Evolutionary conservation across 1,284 basidiomycete genomes (phyloP).

Genomic region (Boletus sp.): DNA sequence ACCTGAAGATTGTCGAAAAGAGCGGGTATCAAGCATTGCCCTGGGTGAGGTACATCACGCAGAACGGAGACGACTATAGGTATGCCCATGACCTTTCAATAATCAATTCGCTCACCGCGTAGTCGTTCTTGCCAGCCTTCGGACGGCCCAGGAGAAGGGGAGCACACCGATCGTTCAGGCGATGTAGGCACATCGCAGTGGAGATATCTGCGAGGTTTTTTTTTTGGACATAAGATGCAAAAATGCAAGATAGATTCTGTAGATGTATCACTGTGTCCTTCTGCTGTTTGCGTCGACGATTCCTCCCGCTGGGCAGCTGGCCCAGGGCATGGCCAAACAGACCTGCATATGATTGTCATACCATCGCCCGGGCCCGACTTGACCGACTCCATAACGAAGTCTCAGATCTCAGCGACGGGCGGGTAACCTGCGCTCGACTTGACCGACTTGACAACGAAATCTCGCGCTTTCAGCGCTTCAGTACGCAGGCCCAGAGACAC

Average conservation of each 20-base stretch:
- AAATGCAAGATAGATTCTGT: background rate
- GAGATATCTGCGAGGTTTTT: background rate
- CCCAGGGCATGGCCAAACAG: too few relatives aligned
- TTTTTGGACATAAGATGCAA: conserved; percentile 6
- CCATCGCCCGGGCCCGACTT: too few relatives aligned
- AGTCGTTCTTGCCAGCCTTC: conserved; percentile 43
- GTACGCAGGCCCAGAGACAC: too few relatives aligned
- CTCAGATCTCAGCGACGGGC: too few relatives aligned
- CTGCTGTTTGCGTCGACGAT: background rate
- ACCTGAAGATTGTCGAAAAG: conserved; percentile 98
- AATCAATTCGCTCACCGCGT: background rate
- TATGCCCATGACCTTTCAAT: conserved; percentile 28
- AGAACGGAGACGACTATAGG: conserved; percentile 97
- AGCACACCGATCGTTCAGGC: conserved; percentile 59
- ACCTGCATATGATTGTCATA: too few relatives aligned
- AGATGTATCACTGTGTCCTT: background rate
- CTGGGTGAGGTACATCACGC: conserved; percentile 91
- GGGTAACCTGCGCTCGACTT: too few relatives aligned
- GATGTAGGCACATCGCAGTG: conserved; percentile 9
- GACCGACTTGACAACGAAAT: too few relatives aligned
- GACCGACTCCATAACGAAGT: too few relatives aligned
- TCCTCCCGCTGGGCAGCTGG: too few relatives aligned
- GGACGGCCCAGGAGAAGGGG: conserved; percentile 75
- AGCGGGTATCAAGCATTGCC: conserved; percentile 92
- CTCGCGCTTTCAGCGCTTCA: too few relatives aligned